Evolutionary conservation across 2,329 filamentous ascomycete species (phyloP).

Genomic region (Cadophora malorum): DNA sequence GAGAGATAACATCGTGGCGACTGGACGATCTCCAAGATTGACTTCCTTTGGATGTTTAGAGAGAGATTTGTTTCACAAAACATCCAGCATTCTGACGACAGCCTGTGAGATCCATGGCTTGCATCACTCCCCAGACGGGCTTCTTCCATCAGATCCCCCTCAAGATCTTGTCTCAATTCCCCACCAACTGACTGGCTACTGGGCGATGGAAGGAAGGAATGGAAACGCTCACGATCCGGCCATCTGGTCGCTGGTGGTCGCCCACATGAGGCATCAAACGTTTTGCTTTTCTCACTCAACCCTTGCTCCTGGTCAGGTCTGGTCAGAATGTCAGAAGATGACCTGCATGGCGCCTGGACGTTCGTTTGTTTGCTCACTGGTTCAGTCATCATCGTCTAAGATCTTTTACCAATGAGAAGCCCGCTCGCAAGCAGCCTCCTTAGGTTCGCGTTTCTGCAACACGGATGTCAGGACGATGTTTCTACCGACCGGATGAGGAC

Average conservation of each 20-base stretch:
- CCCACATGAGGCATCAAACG: constrained; percentile 26
- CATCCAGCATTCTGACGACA: neutral
- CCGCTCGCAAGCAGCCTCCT: neutral
- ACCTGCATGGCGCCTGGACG: constrained; percentile 25
- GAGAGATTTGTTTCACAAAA: constrained; percentile 10
- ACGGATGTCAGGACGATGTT: constrained; percentile 22
- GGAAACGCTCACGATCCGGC: constrained; percentile 13
- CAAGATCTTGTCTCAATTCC: constrained; percentile 11
- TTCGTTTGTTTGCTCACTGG: neutral
- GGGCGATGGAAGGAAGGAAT: neutral
- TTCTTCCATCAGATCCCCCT: neutral
- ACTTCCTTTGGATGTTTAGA: constrained; percentile 1
- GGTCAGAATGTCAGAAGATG: constrained; percentile 23
- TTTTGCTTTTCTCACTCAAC: constrained; percentile 28
- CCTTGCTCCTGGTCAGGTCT: constrained; percentile 7
- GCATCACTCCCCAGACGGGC: constrained; percentile 1
- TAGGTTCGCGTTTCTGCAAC: constrained; percentile 9
- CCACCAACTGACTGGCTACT: neutral
- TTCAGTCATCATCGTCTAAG: constrained; percentile 6
- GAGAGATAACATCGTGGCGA: neutral
- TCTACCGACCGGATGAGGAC: constrained; percentile 18
- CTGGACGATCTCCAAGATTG: constrained; percentile 11
- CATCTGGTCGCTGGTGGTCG: constrained; percentile 1
- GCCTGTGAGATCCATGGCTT: constrained; percentile 17
- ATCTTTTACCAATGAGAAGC: constrained; percentile 1